These are phyloP conservation scores for Plasmodium vivax DNA, from an alignment of 169 alveolate genomes.

Conservation along the genomic window DNA sequence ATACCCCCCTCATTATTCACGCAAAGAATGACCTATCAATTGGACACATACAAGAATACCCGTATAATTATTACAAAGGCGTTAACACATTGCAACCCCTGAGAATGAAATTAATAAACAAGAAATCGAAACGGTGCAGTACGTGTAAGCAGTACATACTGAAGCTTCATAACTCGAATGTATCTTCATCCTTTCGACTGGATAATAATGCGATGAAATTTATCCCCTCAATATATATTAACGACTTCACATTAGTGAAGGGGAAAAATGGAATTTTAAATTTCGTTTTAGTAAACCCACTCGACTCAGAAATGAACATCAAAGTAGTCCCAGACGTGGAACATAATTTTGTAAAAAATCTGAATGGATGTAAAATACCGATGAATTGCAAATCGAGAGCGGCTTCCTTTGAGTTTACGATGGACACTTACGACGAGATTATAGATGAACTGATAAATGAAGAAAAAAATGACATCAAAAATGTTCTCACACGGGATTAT, in stretches of 20 bases:
- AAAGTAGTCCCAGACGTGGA: constrained; percentile 50
- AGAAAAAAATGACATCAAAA: constrained; percentile 19
- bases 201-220: constrained; percentile 56
- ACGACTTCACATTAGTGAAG: constrained; percentile 48
- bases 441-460: constrained; percentile 33
- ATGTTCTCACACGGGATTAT: constrained; percentile 15
- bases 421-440: constrained; percentile 54
- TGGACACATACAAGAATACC: constrained; percentile 35
- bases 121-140: constrained; percentile 41
- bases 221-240: constrained; percentile 57
- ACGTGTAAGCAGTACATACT: constrained; percentile 39
- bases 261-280: constrained; percentile 50
- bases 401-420: constrained; percentile 17
- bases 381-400: constrained; percentile 21
- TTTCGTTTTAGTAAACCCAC: constrained; percentile 57
- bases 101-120: constrained; percentile 24
- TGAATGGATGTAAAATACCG: constrained; percentile 22
- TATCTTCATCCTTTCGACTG: constrained; percentile 5
- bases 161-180: constrained; percentile 46
- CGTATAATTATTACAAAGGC: constrained; percentile 56
- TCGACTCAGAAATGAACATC: constrained; percentile 62
- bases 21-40: constrained; percentile 15
- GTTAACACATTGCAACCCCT: constrained; percentile 25
- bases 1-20: constrained; percentile 2
- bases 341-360: constrained; percentile 24